These are phyloP conservation scores for Salix caprea DNA, from an alignment of 345 rosid genomes.

Conservation along the genomic window DNA sequence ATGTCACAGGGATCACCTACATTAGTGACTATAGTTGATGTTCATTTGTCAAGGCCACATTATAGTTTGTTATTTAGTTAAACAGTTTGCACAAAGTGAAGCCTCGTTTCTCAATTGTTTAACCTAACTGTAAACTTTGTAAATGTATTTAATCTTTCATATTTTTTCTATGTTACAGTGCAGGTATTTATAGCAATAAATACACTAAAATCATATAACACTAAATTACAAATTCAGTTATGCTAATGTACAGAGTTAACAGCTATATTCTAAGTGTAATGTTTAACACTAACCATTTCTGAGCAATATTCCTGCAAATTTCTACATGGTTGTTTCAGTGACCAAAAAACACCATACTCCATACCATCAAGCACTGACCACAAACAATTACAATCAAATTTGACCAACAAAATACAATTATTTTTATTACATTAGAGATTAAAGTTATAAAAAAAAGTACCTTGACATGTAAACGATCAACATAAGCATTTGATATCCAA, in stretches of 20 bases:
- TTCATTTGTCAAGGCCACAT: background rate
- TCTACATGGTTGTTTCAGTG: background rate
- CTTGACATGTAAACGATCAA: slow-evolving; percentile 89
- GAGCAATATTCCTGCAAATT: background rate
- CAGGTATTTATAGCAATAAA: too few species aligned
- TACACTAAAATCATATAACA: too few species aligned
- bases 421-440: background rate
- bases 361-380: background rate
- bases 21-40: background rate
- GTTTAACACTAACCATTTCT: too few species aligned
- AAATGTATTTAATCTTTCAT: too few species aligned
- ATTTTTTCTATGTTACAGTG: too few species aligned
- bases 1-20: background rate
- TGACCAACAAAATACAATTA: background rate
- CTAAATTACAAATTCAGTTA: too few species aligned
- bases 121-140: too few species aligned
- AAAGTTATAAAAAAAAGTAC: slow-evolving; percentile 27
- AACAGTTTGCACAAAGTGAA: background rate
- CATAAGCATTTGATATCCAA: slow-evolving; percentile 87
- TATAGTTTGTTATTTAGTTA: background rate
- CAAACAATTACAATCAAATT: background rate
- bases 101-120: background rate
- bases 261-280: too few species aligned
- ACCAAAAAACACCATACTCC: background rate
- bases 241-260: too few species aligned